These are phyloP conservation scores for Myxozyma lipomycoides DNA, from an alignment of 805 yeast genomes.

Conservation along the genomic window DNA sequence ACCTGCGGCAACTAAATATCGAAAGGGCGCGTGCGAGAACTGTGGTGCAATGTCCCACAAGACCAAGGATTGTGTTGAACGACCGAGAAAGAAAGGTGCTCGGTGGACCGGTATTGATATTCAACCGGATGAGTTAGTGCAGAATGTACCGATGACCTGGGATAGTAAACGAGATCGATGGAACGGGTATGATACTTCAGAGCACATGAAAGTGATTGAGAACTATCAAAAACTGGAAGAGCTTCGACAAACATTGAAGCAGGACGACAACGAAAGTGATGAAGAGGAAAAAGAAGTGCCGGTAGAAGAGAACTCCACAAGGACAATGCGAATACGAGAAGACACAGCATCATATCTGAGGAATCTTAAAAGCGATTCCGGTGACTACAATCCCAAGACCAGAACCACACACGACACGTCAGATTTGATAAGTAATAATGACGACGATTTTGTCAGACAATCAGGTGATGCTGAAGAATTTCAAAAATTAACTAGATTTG, in stretches of 20 bases:
- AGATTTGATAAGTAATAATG: slow-evolving; percentile 49
- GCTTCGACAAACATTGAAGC: slow-evolving; percentile 26
- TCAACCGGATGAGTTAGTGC: slow-evolving; percentile 32
- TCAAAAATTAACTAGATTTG: slow-evolving; percentile 47
- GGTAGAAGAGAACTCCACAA: slow-evolving; percentile 43
- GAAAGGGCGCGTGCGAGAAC: slow-evolving; percentile 49
- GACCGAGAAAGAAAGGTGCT: slow-evolving; percentile 46
- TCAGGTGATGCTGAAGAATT: slow-evolving; percentile 56
- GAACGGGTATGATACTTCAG: slow-evolving; percentile 69
- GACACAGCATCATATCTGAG: slow-evolving; percentile 71
- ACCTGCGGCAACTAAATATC: slow-evolving; percentile 35
- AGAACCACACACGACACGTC: slow-evolving; percentile 34
- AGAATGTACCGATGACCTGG: slow-evolving; percentile 43
- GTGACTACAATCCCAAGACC: slow-evolving; percentile 44
- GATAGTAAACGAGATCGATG: slow-evolving; percentile 75
- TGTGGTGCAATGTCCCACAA: slow-evolving; percentile 55
- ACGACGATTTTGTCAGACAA: slow-evolving; percentile 30
- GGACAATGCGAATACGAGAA: slow-evolving; percentile 58
- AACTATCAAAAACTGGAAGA: slow-evolving; percentile 45
- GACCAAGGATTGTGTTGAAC: slow-evolving; percentile 55
- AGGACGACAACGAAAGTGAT: slow-evolving; percentile 7
- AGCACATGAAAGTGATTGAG: slow-evolving; percentile 51
- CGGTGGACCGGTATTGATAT: slow-evolving; percentile 37
- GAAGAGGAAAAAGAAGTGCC: slow-evolving; percentile 16
- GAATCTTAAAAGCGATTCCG: slow-evolving; percentile 47